Percentiles rank a stretch among this genome's conserved stretches.
Conservation (phyloP, 441 rosid genomes). For the Pelargonium cotyledonis region DNA sequence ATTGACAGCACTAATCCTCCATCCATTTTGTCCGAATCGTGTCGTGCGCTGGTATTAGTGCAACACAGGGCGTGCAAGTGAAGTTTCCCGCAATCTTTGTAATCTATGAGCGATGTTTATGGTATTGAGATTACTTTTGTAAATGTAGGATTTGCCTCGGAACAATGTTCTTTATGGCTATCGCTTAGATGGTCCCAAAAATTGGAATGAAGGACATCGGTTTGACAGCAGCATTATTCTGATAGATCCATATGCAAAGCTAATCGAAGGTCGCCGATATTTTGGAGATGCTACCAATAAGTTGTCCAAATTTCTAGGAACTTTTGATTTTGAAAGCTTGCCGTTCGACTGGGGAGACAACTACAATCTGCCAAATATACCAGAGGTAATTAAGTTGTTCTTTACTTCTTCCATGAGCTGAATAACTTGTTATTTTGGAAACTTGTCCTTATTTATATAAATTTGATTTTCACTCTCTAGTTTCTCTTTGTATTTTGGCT, state of each 20-base stretch:
- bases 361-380: slow-evolving; percentile 63
- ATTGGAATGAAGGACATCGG: slow-evolving; percentile 79
- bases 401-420: slow-evolving; percentile 9
- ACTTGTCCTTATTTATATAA: slow-evolving; percentile 13
- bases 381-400: slow-evolving; percentile 48
- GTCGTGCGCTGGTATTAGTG: too few relatives aligned
- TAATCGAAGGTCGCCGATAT: slow-evolving; percentile 62
- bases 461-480: neutral
- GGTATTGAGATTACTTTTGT: slow-evolving; percentile 18
- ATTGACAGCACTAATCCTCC: too few relatives aligned
- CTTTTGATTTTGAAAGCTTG: slow-evolving; percentile 72
- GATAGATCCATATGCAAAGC: slow-evolving; percentile 86
- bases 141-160: slow-evolving; percentile 62
- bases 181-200: slow-evolving; percentile 76
- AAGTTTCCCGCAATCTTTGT: neutral
- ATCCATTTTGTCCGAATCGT: too few relatives aligned
- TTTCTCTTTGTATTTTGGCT: neutral
- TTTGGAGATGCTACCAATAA: slow-evolving; percentile 67
- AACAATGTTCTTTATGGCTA: slow-evolving; percentile 76
- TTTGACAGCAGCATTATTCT: slow-evolving; percentile 59
- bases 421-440: slow-evolving; percentile 11
- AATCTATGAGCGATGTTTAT: slow-evolving; percentile 10
- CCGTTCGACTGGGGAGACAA: slow-evolving; percentile 84
- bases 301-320: slow-evolving; percentile 61
- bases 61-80: neutral